These are phyloP conservation scores for Ramalina intermedia DNA, from an alignment of 495 filamentous ascomycete genomes.

Conservation along the genomic window DNA sequence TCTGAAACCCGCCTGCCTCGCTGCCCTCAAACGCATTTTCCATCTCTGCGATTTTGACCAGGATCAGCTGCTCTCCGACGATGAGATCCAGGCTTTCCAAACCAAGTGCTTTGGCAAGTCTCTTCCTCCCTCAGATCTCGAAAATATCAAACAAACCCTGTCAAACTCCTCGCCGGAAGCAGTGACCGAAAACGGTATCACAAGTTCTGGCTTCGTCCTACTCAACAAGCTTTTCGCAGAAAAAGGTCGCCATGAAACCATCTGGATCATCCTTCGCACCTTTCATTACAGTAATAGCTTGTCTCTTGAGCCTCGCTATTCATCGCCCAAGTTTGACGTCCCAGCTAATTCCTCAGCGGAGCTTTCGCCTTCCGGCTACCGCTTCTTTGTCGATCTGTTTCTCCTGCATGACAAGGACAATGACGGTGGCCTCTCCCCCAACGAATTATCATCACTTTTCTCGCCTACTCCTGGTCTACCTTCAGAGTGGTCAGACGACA, in stretches of 20 bases:
- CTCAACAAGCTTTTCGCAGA: conserved; percentile 93
- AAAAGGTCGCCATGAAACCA: conserved; percentile 94
- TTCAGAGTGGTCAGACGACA: conserved; percentile 73
- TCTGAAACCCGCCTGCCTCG: conserved; percentile 75
- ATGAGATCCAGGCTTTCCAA: conserved; percentile 84
- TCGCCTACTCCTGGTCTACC: conserved; percentile 87
- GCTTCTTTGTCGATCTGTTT: conserved; percentile 96
- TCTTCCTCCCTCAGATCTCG: conserved; percentile 59
- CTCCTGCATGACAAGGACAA: conserved; percentile 92
- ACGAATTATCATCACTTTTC: conserved; percentile 74
- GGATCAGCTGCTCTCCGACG: conserved; percentile 83
- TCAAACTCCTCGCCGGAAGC: conserved; percentile 49
- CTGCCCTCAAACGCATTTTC: conserved; percentile 78
- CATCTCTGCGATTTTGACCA: conserved; percentile 93
- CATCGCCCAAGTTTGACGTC: conserved; percentile 90
- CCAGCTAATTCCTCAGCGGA: conserved; percentile 84
- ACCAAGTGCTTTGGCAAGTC: conserved; percentile 79
- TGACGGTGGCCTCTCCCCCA: conserved; percentile 79
- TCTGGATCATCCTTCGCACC: conserved; percentile 91
- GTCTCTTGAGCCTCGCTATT: conserved; percentile 73
- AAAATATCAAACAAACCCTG: conserved; percentile 78
- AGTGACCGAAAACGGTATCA: conserved; percentile 57
- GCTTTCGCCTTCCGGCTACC: conserved; percentile 84
- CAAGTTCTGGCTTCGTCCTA: conserved; percentile 66
- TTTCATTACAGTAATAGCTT: conserved; percentile 94